Conservation (phyloP, 2,329 filamentous ascomycete genomes). For the Pleurostoma richardsiae region DNA sequence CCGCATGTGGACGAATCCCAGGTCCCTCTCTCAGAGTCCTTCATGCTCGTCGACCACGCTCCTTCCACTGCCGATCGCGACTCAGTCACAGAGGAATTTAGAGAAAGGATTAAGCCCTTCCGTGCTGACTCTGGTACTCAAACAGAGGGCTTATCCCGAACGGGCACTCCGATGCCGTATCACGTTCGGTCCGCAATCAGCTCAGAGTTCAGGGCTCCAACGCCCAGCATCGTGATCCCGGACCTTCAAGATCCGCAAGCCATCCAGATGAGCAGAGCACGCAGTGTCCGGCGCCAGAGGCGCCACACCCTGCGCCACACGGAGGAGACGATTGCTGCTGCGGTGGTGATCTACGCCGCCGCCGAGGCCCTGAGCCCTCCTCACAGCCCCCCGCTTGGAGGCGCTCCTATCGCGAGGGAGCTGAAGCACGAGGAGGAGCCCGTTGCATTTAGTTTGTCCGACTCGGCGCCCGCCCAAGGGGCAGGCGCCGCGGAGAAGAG, state of each 20-base stretch:
- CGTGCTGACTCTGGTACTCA: slow-evolving; percentile 21
- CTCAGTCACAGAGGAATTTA: neutral
- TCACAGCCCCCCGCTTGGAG: slow-evolving; percentile 25
- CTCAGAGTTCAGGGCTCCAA: slow-evolving; percentile 30
- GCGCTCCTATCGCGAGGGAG: slow-evolving; percentile 10
- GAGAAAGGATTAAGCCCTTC: neutral
- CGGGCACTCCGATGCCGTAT: slow-evolving; percentile 5
- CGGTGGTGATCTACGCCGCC: slow-evolving; percentile 48
- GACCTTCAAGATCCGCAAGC: slow-evolving; percentile 31
- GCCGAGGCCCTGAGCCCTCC: slow-evolving; percentile 40
- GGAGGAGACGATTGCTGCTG: slow-evolving; percentile 49
- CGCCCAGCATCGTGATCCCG: slow-evolving; percentile 42
- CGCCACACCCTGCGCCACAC: slow-evolving; percentile 38
- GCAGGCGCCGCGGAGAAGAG: slow-evolving; percentile 12
- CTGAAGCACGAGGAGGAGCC: neutral
- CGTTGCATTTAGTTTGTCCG: slow-evolving; percentile 18
- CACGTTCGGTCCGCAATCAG: slow-evolving; percentile 15
- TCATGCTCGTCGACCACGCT: slow-evolving; percentile 9
- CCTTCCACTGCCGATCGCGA: neutral
- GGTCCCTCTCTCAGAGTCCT: slow-evolving; percentile 12
- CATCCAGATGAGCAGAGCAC: slow-evolving; percentile 32
- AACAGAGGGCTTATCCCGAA: slow-evolving; percentile 15
- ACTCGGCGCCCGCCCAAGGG: slow-evolving; percentile 8
- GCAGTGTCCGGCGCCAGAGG: slow-evolving; percentile 38
- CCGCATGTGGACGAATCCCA: slow-evolving; percentile 4